phyloP scores from a whole-genome alignment of 2,329 filamentous ascomycete genomes.

The Curvularia eragrostidis region DNA sequence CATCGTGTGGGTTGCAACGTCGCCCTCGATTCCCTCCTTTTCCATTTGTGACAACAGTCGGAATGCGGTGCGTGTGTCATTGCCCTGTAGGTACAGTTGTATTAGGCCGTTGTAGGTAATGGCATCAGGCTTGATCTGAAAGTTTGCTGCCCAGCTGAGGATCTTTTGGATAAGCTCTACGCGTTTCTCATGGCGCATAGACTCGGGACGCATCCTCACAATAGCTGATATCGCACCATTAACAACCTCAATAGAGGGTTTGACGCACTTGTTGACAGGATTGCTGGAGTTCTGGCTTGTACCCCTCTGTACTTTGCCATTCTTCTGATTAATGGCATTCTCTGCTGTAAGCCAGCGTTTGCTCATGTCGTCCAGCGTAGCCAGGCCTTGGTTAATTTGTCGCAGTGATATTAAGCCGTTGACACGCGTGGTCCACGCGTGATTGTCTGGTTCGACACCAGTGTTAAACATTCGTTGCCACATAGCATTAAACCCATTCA shows the following conservation, averaged over 20 bases:
- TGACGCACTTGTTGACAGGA: conserved; percentile 54
- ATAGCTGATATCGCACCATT: conserved; percentile 74
- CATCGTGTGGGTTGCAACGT: conserved; percentile 75
- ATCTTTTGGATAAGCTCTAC: conserved; percentile 47
- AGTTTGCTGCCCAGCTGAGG: conserved; percentile 52
- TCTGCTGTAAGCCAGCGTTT: conserved; percentile 61
- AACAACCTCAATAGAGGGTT: conserved; percentile 69
- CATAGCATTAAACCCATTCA: conserved; percentile 66
- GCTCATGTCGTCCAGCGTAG: conserved; percentile 71
- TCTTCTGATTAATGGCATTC: conserved; percentile 20
- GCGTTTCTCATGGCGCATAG: conserved; percentile 52
- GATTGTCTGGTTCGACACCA: conserved; percentile 66
- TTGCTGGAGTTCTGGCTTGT: conserved; percentile 25
- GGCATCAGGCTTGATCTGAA: conserved; percentile 56
- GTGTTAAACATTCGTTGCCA: conserved; percentile 70
- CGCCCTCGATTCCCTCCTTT: conserved; percentile 60
- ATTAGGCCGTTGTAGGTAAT: conserved; percentile 72
- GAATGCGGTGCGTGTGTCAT: conserved; percentile 58
- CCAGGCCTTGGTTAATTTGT: conserved; percentile 63
- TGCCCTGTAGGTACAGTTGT: conserved; percentile 62
- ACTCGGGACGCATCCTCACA: conserved; percentile 47
- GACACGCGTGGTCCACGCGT: conserved; percentile 75
- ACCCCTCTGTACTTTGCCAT: conserved; percentile 16
- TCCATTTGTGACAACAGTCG: conserved; percentile 67
- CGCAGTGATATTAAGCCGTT: conserved; percentile 67